These are phyloP conservation scores for Favolaschia claudopus DNA, from an alignment of 768 basidiomycete genomes.

Conservation along the genomic window DNA sequence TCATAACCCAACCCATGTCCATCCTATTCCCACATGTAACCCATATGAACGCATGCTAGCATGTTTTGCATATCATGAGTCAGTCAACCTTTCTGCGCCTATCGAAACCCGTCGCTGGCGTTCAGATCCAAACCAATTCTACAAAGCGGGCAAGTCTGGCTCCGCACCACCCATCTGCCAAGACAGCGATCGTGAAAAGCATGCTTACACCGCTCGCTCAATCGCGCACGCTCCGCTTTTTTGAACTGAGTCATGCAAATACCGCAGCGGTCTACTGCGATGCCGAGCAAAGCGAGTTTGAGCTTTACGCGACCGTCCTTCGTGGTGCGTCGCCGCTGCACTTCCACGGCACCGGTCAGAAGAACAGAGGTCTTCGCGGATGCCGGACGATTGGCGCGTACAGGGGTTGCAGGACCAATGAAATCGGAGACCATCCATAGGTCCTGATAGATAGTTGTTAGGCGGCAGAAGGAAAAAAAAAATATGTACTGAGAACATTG, in stretches of 20 bases:
- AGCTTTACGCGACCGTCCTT: constrained; percentile 74
- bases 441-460: constrained; percentile 40
- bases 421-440: constrained; percentile 67
- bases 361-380: constrained; percentile 25
- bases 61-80: not conserved
- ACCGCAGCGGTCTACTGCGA: constrained; percentile 72
- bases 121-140: constrained; percentile 16
- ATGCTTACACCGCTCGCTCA: constrained; percentile 69
- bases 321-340: constrained; percentile 65
- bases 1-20: not conserved
- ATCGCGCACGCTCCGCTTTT: constrained; percentile 59
- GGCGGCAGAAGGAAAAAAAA: constrained; percentile 30
- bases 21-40: not conserved
- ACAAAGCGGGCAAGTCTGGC: constrained; percentile 31
- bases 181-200: constrained; percentile 40
- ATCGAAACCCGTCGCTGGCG: not conserved
- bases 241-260: constrained; percentile 79
- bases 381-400: constrained; percentile 14
- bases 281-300: constrained; percentile 70
- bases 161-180: constrained; percentile 27
- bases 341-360: constrained; percentile 52
- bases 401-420: constrained; percentile 59
- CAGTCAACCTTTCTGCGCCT: too few species aligned
- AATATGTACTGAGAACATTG: constrained; percentile 12
- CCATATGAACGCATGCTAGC: not conserved